These are phyloP conservation scores for Oryza meridionalis DNA, from an alignment of 176 grass and related monocot species.

Conservation along the genomic window DNA sequence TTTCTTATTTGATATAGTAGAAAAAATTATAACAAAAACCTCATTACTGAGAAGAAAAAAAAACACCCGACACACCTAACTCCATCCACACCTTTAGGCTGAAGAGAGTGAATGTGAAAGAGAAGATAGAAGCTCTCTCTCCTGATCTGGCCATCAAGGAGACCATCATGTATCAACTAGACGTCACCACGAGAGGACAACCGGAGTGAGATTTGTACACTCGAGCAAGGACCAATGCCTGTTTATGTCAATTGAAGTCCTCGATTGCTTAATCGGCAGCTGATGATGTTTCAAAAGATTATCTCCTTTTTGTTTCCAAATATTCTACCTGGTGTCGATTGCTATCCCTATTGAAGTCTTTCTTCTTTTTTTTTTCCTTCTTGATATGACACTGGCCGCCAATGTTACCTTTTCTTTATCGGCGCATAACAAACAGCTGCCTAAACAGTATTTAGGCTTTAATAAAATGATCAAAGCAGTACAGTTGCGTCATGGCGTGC, in stretches of 20 bases:
- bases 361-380: not conserved
- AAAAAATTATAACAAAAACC: no score
- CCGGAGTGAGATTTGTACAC: not conserved
- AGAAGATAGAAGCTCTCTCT: no score
- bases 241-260: not conserved
- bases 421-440: not conserved
- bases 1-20: no score
- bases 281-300: not conserved
- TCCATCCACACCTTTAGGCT: no score
- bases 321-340: not conserved
- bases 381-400: not conserved
- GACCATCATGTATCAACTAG: no score
- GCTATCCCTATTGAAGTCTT: not conserved
- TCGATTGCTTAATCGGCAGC: not conserved
- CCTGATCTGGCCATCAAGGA: no score
- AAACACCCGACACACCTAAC: no score
- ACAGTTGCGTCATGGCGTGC: not conserved
- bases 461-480: not conserved
- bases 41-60: no score
- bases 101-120: no score
- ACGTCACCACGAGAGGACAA: no score
- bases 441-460: not conserved
- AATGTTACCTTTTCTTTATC: not conserved
- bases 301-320: not conserved
- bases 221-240: not conserved